These are phyloP conservation scores for Arthroderma uncinatum DNA, from an alignment of 2,329 filamentous ascomycete species.

Conservation along the genomic window DNA sequence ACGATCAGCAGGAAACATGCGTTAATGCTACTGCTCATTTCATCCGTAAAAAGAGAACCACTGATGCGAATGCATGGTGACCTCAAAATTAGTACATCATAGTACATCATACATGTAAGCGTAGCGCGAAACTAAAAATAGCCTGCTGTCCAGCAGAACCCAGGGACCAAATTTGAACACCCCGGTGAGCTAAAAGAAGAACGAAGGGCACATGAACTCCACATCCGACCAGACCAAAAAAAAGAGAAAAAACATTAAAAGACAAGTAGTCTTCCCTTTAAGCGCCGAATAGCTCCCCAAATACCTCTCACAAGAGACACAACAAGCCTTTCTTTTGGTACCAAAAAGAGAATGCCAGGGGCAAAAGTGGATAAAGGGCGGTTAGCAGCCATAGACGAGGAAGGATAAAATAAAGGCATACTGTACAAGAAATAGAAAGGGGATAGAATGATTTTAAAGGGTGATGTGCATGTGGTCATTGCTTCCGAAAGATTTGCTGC, in stretches of 20 bases:
- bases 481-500: slow-evolving; percentile 80
- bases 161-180: neutral
- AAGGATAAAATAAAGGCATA: slow-evolving; percentile 7
- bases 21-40: neutral
- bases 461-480: slow-evolving; percentile 68
- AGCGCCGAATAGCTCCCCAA: slow-evolving; percentile 1
- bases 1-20: neutral
- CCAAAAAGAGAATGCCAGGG: neutral
- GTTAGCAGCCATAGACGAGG: neutral
- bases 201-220: slow-evolving; percentile 15
- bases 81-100: slow-evolving; percentile 3
- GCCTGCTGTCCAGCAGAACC: slow-evolving; percentile 1
- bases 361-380: neutral
- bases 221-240: slow-evolving; percentile 12
- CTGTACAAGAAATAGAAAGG: slow-evolving; percentile 16
- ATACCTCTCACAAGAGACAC: neutral
- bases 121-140: neutral
- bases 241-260: slow-evolving; percentile 9
- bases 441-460: slow-evolving; percentile 22
- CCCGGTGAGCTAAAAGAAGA: neutral
- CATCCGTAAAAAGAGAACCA: neutral
- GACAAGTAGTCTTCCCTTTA: slow-evolving; percentile 6
- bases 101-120: slow-evolving; percentile 4
- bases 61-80: neutral
- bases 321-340: neutral